Evolutionary conservation across 177 flowering plant genomes (phyloP), one percentile per base, ranked within the genome.

Genomic region (Vitis hybrid): DNA sequence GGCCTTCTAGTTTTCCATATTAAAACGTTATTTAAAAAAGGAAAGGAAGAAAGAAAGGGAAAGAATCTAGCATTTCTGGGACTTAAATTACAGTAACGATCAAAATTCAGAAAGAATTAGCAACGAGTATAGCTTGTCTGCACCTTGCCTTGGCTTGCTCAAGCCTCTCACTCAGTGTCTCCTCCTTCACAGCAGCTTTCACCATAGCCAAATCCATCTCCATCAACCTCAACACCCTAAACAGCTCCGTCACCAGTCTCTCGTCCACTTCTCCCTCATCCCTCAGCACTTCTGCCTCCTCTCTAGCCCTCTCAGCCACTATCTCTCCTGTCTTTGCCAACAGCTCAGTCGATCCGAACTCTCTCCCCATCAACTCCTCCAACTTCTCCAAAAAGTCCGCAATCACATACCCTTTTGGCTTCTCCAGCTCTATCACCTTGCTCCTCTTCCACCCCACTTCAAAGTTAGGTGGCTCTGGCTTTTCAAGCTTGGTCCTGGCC

Each of bases 171-270:
- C 16, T 67, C 65, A 90, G 52, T 1, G 95, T 93, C 72, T 93
- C 94, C 58, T 89, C 88, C 66, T 91, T 93, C 10, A 87, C 91
- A 9, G 98, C 89, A 62, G 89, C 95, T 68, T 85, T 91, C 45
- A 91, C 91, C 98, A 91, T 90, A 5, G 88, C 89, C 83, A 93
- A 83, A 65, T 93, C 97, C 98, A 93, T 93, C 75, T 93, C 94
- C 90, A 93, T 89, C 67, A 91, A 73, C 79, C 70, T 90, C 84
- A 93, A 77, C 51, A 93, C 95, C 67, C 98, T 87, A 10, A 69
- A 80, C 70, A 93, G 60, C 83, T 91, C 97, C 6, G 91, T 90
- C 52, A 90, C 86, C 89, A 90, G 74, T 64, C 97, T 84, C 56
- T 91, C 97, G 51, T 93, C 97, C 62, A 91, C 98, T 57, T 88